Evolutionary conservation across 768 basidiomycete species (phyloP).

Genomic region (Suillus subluteus): DNA sequence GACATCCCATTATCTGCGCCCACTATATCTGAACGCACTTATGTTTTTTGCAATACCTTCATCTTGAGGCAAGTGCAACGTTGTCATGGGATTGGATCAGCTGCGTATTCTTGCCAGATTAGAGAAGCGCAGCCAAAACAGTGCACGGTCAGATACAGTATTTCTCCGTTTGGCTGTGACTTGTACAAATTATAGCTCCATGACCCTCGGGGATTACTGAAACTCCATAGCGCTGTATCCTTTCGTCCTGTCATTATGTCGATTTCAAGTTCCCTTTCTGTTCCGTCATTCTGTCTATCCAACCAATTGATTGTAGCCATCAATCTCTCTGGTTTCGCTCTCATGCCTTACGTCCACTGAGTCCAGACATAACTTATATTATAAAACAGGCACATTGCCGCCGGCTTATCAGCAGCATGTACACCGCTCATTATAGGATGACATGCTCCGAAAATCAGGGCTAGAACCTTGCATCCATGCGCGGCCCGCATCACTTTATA

Average conservation of each 20-base stretch:
- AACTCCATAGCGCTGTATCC: background rate
- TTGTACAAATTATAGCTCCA: slow-evolving; percentile 1
- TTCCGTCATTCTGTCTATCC: background rate
- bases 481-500: background rate
- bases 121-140: background rate
- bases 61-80: slow-evolving; percentile 15
- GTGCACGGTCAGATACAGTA: background rate
- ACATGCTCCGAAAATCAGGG: slow-evolving; percentile 3
- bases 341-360: slow-evolving; percentile 6
- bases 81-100: slow-evolving; percentile 19
- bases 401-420: slow-evolving; percentile 8
- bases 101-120: background rate
- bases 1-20: background rate
- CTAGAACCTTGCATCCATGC: background rate
- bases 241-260: slow-evolving; percentile 1
- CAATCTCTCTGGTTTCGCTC: background rate
- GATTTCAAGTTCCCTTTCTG: slow-evolving; percentile 4
- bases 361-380: background rate
- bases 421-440: background rate
- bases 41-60: slow-evolving; percentile 3
- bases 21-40: no score
- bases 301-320: background rate
- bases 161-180: slow-evolving; percentile 3
- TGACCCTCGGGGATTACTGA: background rate
- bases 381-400: slow-evolving; percentile 8